Percentiles rank a stretch among this genome's conserved stretches.
These are phyloP conservation scores for Phytophthora palmivora DNA, from an alignment of 352 stramenopile genomes.

Conservation along the genomic window DNA sequence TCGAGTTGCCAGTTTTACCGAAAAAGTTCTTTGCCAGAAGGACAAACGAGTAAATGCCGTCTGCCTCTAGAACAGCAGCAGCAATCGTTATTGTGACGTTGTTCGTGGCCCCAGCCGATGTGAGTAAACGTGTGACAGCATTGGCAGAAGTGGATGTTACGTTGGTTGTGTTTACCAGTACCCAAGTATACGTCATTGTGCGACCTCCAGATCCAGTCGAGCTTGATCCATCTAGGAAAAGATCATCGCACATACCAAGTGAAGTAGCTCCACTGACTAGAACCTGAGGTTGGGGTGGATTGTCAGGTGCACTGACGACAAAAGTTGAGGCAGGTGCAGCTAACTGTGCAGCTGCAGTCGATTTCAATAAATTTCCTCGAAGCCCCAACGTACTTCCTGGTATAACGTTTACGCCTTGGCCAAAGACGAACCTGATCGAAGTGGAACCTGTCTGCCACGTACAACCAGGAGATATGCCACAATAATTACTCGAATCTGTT, in stretches of 20 bases:
- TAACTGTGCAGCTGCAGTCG: conserved; percentile 50
- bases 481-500: conserved; percentile 42
- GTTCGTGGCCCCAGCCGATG: conserved; percentile 35
- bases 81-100: conserved; percentile 48
- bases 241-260: conserved; percentile 63
- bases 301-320: conserved; percentile 41
- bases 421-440: conserved; percentile 61
- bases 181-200: conserved; percentile 62
- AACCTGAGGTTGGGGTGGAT: conserved; percentile 49
- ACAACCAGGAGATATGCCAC: conserved; percentile 44
- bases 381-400: conserved; percentile 44
- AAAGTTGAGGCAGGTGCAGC: conserved; percentile 42
- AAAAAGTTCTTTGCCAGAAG: conserved; percentile 65
- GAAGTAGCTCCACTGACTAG: conserved; percentile 55
- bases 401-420: conserved; percentile 45
- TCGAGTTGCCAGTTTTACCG: conserved; percentile 50
- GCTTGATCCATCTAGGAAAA: conserved; percentile 61
- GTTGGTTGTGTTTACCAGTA: conserved; percentile 34
- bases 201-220: conserved; percentile 65
- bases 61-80: conserved; percentile 42
- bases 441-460: conserved; percentile 54
- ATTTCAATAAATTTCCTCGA: conserved; percentile 58
- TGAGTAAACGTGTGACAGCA: conserved; percentile 34
- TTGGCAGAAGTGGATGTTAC: conserved; percentile 27
- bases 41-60: conserved; percentile 52